phyloP scores from a whole-genome alignment of 371 early-diverging fungal species.

The Cokeromyces recurvatus region DNA sequence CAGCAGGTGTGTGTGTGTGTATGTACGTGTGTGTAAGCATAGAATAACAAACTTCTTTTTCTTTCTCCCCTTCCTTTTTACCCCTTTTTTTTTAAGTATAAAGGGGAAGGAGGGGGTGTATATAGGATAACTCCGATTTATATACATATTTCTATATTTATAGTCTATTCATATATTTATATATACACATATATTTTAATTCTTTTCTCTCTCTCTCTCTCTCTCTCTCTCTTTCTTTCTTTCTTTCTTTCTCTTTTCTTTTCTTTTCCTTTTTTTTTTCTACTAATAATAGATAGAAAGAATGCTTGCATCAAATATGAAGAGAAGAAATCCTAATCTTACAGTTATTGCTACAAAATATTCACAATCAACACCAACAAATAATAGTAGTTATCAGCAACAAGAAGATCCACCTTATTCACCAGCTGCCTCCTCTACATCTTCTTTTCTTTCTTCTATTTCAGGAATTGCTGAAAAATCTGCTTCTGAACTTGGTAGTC shows the following conservation, averaged over 20 bases:
- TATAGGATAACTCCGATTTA: no score
- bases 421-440: conserved; percentile 15
- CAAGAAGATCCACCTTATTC: conserved; percentile 19
- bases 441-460: conserved; percentile 32
- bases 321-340: conserved; percentile 5
- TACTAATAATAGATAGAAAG: background rate
- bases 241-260: background rate
- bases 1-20: no score
- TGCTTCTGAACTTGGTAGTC: conserved; percentile 27
- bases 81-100: no score
- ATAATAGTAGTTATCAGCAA: no score
- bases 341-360: conserved; percentile 2
- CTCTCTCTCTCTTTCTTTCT: conserved; percentile 2
- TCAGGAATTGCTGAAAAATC: conserved; percentile 44
- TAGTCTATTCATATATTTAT: no score
- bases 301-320: conserved; percentile 18
- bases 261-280: background rate
- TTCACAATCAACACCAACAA: conserved; percentile 20
- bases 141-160: no score
- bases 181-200: no score
- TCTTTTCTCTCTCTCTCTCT: conserved; percentile 1
- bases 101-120: no score
- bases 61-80: no score
- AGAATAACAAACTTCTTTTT: no score
- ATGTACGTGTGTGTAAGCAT: no score